phyloP scores from a whole-genome alignment of 257 asterid genomes.

The Salvia splendens region DNA sequence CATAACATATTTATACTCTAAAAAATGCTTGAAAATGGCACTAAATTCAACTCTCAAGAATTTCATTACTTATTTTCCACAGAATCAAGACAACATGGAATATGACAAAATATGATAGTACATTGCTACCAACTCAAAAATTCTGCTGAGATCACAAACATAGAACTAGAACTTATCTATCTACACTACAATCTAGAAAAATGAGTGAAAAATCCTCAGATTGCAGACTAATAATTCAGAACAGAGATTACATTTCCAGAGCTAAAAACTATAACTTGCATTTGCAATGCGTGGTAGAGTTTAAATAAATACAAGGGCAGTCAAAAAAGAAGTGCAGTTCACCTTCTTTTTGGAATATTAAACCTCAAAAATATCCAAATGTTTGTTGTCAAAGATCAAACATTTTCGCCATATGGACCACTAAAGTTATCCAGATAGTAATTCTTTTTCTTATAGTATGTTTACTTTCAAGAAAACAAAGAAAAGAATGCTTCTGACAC shows the following conservation, averaged over 20 bases:
- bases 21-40: constrained; percentile 24
- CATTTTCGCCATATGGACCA: constrained; percentile 25
- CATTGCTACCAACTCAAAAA: constrained; percentile 6
- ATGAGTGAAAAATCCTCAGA: constrained; percentile 23
- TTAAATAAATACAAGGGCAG: constrained; percentile 20
- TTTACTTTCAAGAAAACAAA: constrained; percentile 22
- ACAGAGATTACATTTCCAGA: constrained; percentile 7
- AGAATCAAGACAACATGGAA: constrained; percentile 30
- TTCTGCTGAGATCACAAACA: constrained; percentile 23
- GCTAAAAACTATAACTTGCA: constrained; percentile 24
- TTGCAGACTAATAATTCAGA: constrained; percentile 19
- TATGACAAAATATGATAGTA: constrained; percentile 5
- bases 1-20: not conserved
- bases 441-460: not conserved
- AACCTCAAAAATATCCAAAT: constrained; percentile 29
- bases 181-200: constrained; percentile 14
- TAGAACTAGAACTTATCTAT: constrained; percentile 27
- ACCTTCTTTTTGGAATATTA: constrained; percentile 19
- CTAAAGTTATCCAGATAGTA: constrained; percentile 26
- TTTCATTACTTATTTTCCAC: not conserved
- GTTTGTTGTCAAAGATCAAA: constrained; percentile 28
- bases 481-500: constrained; percentile 35
- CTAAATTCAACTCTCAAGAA: constrained; percentile 20
- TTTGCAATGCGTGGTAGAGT: constrained; percentile 28
- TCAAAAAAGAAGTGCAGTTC: constrained; percentile 17